phyloP scores from a whole-genome alignment of 2,329 filamentous ascomycete genomes.

The Colletotrichum sp. region DNA sequence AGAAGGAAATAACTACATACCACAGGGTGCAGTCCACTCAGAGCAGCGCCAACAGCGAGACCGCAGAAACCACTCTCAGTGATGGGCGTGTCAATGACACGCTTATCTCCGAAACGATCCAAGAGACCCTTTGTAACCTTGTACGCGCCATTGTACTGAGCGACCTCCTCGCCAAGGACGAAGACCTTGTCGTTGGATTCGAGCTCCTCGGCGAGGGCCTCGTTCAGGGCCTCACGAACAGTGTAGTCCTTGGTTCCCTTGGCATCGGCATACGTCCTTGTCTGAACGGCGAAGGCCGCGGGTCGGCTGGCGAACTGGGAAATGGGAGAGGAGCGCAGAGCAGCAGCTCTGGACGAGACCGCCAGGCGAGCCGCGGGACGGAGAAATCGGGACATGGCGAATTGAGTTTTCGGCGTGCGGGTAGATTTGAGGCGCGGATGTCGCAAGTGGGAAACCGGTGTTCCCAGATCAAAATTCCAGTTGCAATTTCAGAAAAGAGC shows the following conservation, averaged over 20 bases:
- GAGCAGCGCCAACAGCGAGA: slow-evolving; percentile 91
- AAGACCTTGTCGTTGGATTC: slow-evolving; percentile 95
- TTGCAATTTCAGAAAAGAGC: background rate
- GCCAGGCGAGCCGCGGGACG: slow-evolving; percentile 56
- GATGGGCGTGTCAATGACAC: slow-evolving; percentile 98
- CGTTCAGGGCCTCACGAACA: slow-evolving; percentile 95
- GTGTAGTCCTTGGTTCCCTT: slow-evolving; percentile 87
- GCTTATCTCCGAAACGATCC: slow-evolving; percentile 96
- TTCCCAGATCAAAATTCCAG: background rate
- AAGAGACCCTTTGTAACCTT: slow-evolving; percentile 98
- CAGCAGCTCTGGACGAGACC: slow-evolving; percentile 44
- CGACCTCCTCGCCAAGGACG: slow-evolving; percentile 95
- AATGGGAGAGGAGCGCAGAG: slow-evolving; percentile 37
- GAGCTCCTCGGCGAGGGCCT: slow-evolving; percentile 97
- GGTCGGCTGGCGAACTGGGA: slow-evolving; percentile 40
- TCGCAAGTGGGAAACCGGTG: background rate
- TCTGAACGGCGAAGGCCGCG: slow-evolving; percentile 47
- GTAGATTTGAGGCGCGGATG: background rate
- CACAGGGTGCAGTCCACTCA: slow-evolving; percentile 92
- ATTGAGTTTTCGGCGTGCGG: slow-evolving; percentile 6
- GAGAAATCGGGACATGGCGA: slow-evolving; percentile 55
- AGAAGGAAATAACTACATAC: slow-evolving; percentile 60
- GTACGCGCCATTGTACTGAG: slow-evolving; percentile 99
- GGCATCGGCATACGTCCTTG: slow-evolving; percentile 61
- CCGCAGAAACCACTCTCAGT: slow-evolving; percentile 96